These are phyloP conservation scores for Xylaria sp. DNA, from an alignment of 2,329 filamentous ascomycete species.

Conservation along the genomic window DNA sequence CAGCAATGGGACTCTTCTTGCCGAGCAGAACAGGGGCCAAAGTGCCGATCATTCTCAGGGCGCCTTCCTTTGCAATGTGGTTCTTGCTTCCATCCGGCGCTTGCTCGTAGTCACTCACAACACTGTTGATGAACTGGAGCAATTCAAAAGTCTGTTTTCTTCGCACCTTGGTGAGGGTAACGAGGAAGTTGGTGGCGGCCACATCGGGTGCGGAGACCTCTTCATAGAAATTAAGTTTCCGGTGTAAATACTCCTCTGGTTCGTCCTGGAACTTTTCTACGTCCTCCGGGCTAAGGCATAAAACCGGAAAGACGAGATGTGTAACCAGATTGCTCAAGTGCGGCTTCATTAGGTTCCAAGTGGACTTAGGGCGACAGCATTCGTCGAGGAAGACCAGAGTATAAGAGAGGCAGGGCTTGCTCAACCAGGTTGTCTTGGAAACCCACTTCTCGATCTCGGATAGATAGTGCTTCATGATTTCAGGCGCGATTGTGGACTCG, in stretches of 20 bases:
- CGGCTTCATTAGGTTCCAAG: conserved; percentile 93
- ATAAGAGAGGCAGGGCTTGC: conserved; percentile 91
- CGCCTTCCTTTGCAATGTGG: conserved; percentile 94
- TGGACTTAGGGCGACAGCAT: conserved; percentile 95
- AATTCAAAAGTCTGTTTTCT: conserved; percentile 97
- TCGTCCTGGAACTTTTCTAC: conserved; percentile 94
- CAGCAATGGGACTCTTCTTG: conserved; percentile 97
- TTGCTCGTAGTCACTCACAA: conserved; percentile 91
- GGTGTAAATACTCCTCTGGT: conserved; percentile 94
- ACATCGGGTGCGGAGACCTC: conserved; percentile 96
- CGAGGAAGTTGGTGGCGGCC: conserved; percentile 94
- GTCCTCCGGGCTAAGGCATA: conserved; percentile 92
- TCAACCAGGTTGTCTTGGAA: conserved; percentile 91
- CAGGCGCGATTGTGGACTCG: conserved; percentile 88
- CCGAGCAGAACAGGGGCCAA: conserved; percentile 92
- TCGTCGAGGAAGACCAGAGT: conserved; percentile 96
- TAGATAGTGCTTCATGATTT: conserved; percentile 95
- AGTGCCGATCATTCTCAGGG: conserved; percentile 95
- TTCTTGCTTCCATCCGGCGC: conserved; percentile 90
- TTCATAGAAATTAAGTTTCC: conserved; percentile 97
- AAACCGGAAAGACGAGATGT: conserved; percentile 93
- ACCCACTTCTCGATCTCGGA: conserved; percentile 98
- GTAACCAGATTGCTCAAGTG: conserved; percentile 93
- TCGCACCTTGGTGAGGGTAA: conserved; percentile 91
- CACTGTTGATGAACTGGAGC: conserved; percentile 91